Evolutionary conservation across 2,329 filamentous ascomycete genomes (phyloP), one percentile per base, ranked within the genome.

Genomic region (Xylaria sp.): DNA sequence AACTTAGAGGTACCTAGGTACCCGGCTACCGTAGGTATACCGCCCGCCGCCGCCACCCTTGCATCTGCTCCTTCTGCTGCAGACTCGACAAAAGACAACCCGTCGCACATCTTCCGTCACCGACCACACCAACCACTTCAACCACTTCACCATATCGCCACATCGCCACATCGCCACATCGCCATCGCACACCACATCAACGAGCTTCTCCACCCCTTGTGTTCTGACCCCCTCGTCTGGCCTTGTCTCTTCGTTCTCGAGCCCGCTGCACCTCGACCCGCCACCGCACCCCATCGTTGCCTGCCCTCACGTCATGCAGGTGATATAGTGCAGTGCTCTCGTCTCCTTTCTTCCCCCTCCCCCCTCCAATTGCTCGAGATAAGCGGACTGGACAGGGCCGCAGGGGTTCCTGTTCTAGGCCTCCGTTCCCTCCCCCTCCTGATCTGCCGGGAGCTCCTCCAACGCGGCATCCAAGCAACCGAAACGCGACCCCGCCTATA

Each of bases 251-350:
- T n/a, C 23, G 13, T 25, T 38, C 21, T 8, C n/a, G n/a, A n/a
- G 33, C 3, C 33, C 33, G 33, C 27, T 17, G 9, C 23, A 21
- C 48, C 27, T 29, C 25, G 23, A 13, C 21, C 29, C 37, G 19
- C 43, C 21, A 40, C 23, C 27, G 19, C 2, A 25, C 7, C 17
- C 9, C 27, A 15, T 44, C 25, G 15, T 29, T 27, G 31, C 38
- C 56, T 60, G 49, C 60, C 43, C 43, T 63, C 49, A 63, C 69
- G 69, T 66, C 69, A 72, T 72, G 70, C 70, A 69, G 63, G 51
- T 62, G 63, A 67, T 70, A 64, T 72, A 72, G 68, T 44, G 52
- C 11, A 27, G 46, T 52, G 25, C 52, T 49, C 19, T 44, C 44
- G 46, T 61, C 58, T 54, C 49, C 37, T 38, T 53, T 38, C 38